Conservation (phyloP, 345 rosid species). For the Moricandia arvensis region DNA sequence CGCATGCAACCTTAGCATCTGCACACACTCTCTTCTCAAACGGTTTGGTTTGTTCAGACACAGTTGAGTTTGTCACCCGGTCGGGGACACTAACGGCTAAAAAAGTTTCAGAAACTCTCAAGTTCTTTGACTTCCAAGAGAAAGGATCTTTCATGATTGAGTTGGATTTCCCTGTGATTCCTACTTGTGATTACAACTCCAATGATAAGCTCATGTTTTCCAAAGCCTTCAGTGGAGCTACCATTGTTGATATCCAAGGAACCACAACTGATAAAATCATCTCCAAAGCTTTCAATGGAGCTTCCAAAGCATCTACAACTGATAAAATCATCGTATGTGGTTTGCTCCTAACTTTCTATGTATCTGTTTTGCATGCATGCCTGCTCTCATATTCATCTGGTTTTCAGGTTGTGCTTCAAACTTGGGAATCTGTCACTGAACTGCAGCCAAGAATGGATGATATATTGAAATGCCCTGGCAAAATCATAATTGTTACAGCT, state of each 20-base stretch:
- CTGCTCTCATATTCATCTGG: background rate
- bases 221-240: constrained; percentile 30
- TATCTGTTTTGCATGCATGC: background rate
- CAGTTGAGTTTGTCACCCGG: constrained; percentile 54
- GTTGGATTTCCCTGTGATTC: constrained; percentile 49
- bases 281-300: constrained; percentile 43
- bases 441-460: constrained; percentile 51
- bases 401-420: constrained; percentile 59
- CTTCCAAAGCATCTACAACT: constrained; percentile 36
- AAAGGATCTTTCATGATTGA: constrained; percentile 43
- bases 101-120: constrained; percentile 27
- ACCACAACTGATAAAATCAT: constrained; percentile 27
- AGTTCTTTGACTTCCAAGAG: background rate
- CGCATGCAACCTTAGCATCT: constrained; percentile 78
- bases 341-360: background rate
- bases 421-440: constrained; percentile 52
- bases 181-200: constrained; percentile 2
- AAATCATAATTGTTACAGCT: constrained; percentile 53
- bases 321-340: constrained; percentile 47
- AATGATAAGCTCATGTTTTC: constrained; percentile 9
- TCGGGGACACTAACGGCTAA: constrained; percentile 66
- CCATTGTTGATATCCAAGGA: constrained; percentile 47
- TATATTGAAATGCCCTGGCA: constrained; percentile 52
- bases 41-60: constrained; percentile 39
- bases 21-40: constrained; percentile 58